Percentiles rank a stretch among this genome's conserved stretches.
These are phyloP conservation scores for Chlorella sorokiniana DNA, from an alignment of 139 green algal genomes.

Conservation along the genomic window DNA sequence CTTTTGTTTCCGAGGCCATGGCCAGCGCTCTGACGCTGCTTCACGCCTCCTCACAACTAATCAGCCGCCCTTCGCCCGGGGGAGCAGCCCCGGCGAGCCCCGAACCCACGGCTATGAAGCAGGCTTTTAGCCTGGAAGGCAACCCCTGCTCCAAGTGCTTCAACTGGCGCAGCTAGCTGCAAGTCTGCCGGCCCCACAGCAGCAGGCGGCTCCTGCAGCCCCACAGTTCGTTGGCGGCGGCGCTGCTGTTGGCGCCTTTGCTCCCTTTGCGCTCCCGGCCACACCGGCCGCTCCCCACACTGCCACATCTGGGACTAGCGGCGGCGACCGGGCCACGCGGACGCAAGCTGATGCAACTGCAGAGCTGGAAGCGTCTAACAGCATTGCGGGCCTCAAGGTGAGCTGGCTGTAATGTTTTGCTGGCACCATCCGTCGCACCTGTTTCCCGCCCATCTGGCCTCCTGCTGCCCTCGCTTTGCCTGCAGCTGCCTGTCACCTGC, in stretches of 20 bases:
- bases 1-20: no score
- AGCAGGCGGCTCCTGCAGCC: background rate
- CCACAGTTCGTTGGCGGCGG: background rate
- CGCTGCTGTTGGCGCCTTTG: background rate
- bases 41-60: background rate
- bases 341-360: background rate
- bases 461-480: background rate
- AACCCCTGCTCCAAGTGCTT: background rate
- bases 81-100: no score
- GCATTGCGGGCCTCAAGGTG: background rate
- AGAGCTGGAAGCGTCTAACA: background rate
- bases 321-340: background rate
- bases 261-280: background rate
- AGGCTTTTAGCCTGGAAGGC: background rate
- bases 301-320: background rate
- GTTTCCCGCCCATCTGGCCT: background rate
- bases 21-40: background rate
- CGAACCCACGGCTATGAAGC: background rate
- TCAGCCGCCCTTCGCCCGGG: background rate
- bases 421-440: background rate
- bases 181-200: background rate
- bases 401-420: background rate
- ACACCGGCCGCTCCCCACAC: background rate
- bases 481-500: slow-evolving; percentile 38
- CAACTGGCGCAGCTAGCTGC: background rate